Percentiles rank a stretch among this genome's conserved stretches.
phyloP scores from a whole-genome alignment of 2,329 filamentous ascomycete species.

The Alternaria sp. region DNA sequence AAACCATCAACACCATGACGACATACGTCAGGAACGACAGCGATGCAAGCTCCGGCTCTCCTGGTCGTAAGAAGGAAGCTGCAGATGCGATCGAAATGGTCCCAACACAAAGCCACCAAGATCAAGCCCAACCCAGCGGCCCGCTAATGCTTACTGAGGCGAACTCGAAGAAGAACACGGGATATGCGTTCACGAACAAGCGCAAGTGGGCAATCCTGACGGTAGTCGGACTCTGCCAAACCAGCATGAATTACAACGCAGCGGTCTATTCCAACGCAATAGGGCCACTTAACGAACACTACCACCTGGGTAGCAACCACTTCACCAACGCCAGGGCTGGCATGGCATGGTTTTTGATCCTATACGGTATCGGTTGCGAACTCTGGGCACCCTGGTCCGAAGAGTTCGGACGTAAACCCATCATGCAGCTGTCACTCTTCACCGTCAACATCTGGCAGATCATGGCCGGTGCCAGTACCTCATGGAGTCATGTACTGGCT shows the following conservation, averaged over 20 bases:
- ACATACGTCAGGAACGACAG: conserved; percentile 9
- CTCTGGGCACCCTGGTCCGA: conserved; percentile 84
- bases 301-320: conserved; percentile 49
- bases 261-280: conserved; percentile 65
- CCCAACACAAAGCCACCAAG: conserved; percentile 5
- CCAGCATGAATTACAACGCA: conserved; percentile 57
- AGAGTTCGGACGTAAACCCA: conserved; percentile 77
- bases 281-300: conserved; percentile 65
- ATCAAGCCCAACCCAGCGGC: neutral
- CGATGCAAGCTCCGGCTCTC: conserved; percentile 12
- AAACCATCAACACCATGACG: conserved; percentile 13
- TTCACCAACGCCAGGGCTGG: conserved; percentile 61
- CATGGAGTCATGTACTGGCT: conserved; percentile 71
- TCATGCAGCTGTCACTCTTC: conserved; percentile 76
- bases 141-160: conserved; percentile 28
- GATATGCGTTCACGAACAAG: conserved; percentile 56
- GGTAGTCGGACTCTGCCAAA: conserved; percentile 41
- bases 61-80: conserved; percentile 9
- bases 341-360: conserved; percentile 78
- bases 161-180: conserved; percentile 48
- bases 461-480: conserved; percentile 66
- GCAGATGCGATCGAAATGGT: conserved; percentile 13
- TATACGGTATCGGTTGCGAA: conserved; percentile 86
- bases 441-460: conserved; percentile 78
- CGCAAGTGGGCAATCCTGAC: conserved; percentile 52